Conservation (phyloP, 2,329 filamentous ascomycete genomes). For the Fusarium nodosum region DNA sequence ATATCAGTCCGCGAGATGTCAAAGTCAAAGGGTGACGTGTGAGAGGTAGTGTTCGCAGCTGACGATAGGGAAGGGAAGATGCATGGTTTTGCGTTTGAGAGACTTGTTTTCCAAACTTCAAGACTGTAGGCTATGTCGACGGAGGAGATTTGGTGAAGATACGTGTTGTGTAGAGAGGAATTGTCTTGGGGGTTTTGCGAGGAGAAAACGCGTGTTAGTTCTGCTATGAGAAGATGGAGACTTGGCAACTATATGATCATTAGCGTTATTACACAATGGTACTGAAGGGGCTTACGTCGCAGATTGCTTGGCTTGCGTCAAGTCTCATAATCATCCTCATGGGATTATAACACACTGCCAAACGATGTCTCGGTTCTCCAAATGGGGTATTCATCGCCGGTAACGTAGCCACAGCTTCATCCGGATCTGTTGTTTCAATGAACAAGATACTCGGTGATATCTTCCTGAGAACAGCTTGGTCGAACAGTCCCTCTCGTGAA, state of each 20-base stretch:
- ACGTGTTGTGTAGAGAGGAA: constrained; percentile 45
- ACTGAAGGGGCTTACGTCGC: constrained; percentile 55
- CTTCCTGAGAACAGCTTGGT: constrained; percentile 63
- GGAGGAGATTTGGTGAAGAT: constrained; percentile 48
- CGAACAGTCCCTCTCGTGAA: constrained; percentile 63
- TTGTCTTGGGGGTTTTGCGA: constrained; percentile 52
- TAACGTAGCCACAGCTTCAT: constrained; percentile 57
- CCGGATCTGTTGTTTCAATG: constrained; percentile 60
- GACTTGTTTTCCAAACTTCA: constrained; percentile 61
- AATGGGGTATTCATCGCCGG: constrained; percentile 57
- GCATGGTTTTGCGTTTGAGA: constrained; percentile 58
- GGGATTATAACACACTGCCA: constrained; percentile 63
- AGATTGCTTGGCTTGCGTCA: constrained; percentile 65
- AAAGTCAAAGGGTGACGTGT: constrained; percentile 57
- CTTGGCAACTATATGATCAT: constrained; percentile 51
- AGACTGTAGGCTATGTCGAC: constrained; percentile 54
- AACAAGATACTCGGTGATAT: constrained; percentile 67
- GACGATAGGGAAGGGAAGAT: constrained; percentile 60
- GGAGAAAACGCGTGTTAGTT: constrained; percentile 62
- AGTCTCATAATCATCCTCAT: constrained; percentile 63
- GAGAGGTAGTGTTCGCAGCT: constrained; percentile 47
- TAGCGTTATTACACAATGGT: not conserved
- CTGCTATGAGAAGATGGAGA: constrained; percentile 61
- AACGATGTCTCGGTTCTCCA: constrained; percentile 62
- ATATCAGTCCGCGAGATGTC: constrained; percentile 58